Evolutionary conservation across 441 rosid genomes (phyloP).

Genomic region (Raphanus hybrid): DNA sequence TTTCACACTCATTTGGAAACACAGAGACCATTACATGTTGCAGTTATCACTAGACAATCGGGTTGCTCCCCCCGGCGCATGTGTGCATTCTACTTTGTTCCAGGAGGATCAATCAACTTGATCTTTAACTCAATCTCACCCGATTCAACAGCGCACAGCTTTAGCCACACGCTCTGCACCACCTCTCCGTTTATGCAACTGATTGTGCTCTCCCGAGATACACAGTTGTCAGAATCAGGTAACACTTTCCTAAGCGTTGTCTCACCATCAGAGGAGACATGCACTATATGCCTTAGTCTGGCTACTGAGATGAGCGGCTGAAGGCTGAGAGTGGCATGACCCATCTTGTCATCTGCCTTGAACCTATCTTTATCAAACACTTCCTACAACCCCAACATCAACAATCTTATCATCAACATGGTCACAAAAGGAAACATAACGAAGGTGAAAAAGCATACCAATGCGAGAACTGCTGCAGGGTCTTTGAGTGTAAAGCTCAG

Average conservation of each 20-base stretch:
- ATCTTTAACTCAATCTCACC: conserved; percentile 93
- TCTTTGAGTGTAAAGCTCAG: conserved; percentile 74
- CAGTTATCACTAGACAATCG: conserved; percentile 18
- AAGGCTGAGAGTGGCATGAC: conserved; percentile 82
- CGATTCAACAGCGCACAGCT: conserved; percentile 81
- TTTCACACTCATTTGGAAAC: conserved; percentile 17
- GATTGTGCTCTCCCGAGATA: conserved; percentile 83
- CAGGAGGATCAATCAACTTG: conserved; percentile 59
- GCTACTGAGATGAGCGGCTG: conserved; percentile 87
- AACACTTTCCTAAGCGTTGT: conserved; percentile 79
- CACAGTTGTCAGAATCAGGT: conserved; percentile 80
- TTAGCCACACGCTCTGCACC: conserved; percentile 92
- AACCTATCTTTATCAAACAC: conserved; percentile 95
- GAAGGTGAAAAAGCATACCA: conserved; percentile 50
- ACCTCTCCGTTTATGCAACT: conserved; percentile 76
- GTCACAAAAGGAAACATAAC: conserved; percentile 2
- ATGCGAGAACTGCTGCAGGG: conserved; percentile 62
- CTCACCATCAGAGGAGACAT: conserved; percentile 75
- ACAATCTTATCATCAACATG: conserved; percentile 28
- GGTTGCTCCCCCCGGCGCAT: not conserved
- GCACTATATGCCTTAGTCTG: conserved; percentile 72
- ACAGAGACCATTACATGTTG: conserved; percentile 29
- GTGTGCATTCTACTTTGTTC: conserved; percentile 29
- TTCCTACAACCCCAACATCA: conserved; percentile 56
- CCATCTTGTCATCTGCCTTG: conserved; percentile 99